These are phyloP conservation scores for Theileria annulata DNA, from an alignment of 169 alveolate genomes.

Conservation along the genomic window DNA sequence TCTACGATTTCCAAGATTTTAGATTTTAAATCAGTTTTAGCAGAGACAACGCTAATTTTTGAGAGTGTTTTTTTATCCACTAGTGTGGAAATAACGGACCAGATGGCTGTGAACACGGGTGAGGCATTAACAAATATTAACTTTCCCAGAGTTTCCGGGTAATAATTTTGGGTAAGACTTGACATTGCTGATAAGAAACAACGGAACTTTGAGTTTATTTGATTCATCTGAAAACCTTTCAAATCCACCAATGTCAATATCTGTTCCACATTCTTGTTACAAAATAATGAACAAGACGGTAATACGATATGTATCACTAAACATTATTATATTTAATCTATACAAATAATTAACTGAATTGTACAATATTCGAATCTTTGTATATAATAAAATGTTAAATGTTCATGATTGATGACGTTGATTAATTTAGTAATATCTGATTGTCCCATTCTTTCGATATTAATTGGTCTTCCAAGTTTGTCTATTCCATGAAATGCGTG, in stretches of 20 bases:
- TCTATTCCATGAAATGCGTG: constrained; percentile 77
- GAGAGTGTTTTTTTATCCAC: constrained; percentile 86
- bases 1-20: constrained; percentile 65
- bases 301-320: constrained; percentile 56
- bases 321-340: no score
- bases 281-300: constrained; percentile 40
- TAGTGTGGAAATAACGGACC: constrained; percentile 86
- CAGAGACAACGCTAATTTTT: constrained; percentile 84
- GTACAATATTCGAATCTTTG: constrained; percentile 59
- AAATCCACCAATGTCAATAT: constrained; percentile 70
- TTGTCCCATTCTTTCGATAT: constrained; percentile 76
- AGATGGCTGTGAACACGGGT: constrained; percentile 85
- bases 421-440: constrained; percentile 57
- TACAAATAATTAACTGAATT: neutral
- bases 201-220: constrained; percentile 67
- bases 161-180: constrained; percentile 85
- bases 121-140: constrained; percentile 89
- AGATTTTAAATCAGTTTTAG: constrained; percentile 64
- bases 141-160: constrained; percentile 89
- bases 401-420: constrained; percentile 39
- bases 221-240: constrained; percentile 67
- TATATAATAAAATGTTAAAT: constrained; percentile 54
- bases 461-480: constrained; percentile 73
- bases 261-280: constrained; percentile 58
- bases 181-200: constrained; percentile 72